Conservation (phyloP, 306 rosid genomes). For the Acacia confusa region DNA sequence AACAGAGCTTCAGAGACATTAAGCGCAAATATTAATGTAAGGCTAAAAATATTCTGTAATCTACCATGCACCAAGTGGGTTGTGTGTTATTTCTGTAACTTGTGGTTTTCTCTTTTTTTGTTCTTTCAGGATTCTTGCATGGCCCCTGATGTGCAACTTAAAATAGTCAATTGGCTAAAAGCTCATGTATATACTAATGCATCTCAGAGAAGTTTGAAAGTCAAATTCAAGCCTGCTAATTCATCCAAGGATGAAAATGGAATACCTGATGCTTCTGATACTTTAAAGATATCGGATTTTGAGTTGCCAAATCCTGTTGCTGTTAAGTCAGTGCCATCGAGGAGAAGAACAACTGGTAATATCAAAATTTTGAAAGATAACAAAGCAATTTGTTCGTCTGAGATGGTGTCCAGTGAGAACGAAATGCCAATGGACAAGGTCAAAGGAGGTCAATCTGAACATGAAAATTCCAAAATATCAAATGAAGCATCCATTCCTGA, state of each 20-base stretch:
- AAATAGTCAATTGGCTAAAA: constrained; percentile 80
- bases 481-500: constrained; percentile 41
- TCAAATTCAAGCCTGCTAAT: constrained; percentile 53
- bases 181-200: constrained; percentile 63
- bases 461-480: constrained; percentile 45
- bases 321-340: constrained; percentile 77
- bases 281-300: constrained; percentile 49
- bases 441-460: constrained; percentile 41
- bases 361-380: constrained; percentile 66
- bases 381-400: constrained; percentile 56
- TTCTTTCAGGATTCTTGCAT: constrained; percentile 61
- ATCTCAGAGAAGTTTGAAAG: constrained; percentile 56
- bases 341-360: constrained; percentile 72
- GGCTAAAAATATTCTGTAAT: background rate
- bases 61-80: background rate
- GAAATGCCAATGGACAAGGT: constrained; percentile 36
- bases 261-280: constrained; percentile 51
- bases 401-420: constrained; percentile 42
- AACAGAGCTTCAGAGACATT: constrained; percentile 56
- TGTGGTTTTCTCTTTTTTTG: constrained; percentile 5
- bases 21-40: constrained; percentile 73
- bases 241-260: constrained; percentile 51
- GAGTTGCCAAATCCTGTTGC: constrained; percentile 61
- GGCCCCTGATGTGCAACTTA: constrained; percentile 65
- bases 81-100: background rate